phyloP scores from a whole-genome alignment of 2,329 filamentous ascomycete species.

The Dothideomycetes sp. region DNA sequence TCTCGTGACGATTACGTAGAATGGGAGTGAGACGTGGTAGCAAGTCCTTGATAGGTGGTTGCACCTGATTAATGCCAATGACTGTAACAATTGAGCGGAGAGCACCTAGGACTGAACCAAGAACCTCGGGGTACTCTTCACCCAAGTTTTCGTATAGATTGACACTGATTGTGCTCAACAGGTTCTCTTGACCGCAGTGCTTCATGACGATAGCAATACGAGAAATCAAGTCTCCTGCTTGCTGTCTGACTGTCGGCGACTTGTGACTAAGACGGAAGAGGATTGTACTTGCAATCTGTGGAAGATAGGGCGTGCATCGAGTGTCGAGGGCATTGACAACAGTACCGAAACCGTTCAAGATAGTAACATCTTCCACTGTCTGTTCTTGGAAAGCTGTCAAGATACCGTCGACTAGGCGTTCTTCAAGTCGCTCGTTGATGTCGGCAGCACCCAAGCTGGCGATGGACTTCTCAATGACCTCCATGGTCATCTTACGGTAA shows the following conservation, averaged over 20 bases:
- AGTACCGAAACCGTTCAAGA: constrained; percentile 95
- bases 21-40: constrained; percentile 95
- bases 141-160: constrained; percentile 97
- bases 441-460: constrained; percentile 88
- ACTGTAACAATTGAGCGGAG: constrained; percentile 95
- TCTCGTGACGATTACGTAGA: constrained; percentile 94
- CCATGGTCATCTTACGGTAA: constrained; percentile 98
- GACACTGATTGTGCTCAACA: constrained; percentile 90
- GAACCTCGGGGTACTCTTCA: constrained; percentile 95
- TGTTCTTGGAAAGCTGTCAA: constrained; percentile 97
- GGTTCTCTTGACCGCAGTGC: constrained; percentile 89
- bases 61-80: constrained; percentile 96
- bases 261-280: constrained; percentile 97
- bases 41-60: constrained; percentile 92
- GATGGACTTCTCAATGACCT: constrained; percentile 94
- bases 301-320: constrained; percentile 90
- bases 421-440: constrained; percentile 84
- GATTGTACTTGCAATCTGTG: constrained; percentile 94
- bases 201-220: constrained; percentile 99
- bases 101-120: constrained; percentile 91
- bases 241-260: constrained; percentile 89
- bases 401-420: constrained; percentile 89
- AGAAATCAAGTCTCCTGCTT: constrained; percentile 91
- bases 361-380: constrained; percentile 88
- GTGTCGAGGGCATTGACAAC: constrained; percentile 92